Evolutionary conservation across 208 protist genomes (phyloP).

Genomic region (Wallacemonas sp.): DNA sequence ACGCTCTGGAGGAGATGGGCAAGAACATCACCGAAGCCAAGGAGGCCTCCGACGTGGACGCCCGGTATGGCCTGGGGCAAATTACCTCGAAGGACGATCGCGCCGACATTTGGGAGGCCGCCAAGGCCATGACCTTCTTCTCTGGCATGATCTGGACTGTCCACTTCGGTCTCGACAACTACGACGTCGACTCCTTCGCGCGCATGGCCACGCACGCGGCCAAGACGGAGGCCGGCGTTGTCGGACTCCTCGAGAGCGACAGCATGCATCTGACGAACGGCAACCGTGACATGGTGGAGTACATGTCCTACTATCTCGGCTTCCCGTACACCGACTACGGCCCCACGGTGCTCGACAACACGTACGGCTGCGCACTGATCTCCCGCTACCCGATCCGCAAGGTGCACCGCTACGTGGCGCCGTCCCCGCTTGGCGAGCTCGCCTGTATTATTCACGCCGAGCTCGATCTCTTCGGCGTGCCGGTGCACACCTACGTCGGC

Average conservation of each 20-base stretch:
- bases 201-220: slow-evolving; percentile 53
- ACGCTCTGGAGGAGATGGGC: slow-evolving; percentile 37
- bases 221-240: slow-evolving; percentile 49
- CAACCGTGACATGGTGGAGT: slow-evolving; percentile 79
- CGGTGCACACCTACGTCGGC: slow-evolving; percentile 69
- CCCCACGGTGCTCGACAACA: slow-evolving; percentile 76
- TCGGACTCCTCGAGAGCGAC: slow-evolving; percentile 79
- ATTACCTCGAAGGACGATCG: slow-evolving; percentile 28
- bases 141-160: slow-evolving; percentile 85
- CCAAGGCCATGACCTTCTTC: slow-evolving; percentile 71
- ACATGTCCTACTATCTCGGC: slow-evolving; percentile 73
- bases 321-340: slow-evolving; percentile 81
- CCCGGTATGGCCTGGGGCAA: slow-evolving; percentile 23
- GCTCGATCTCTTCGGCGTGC: slow-evolving; percentile 68
- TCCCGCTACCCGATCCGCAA: slow-evolving; percentile 71
- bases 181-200: slow-evolving; percentile 66
- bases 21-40: slow-evolving; percentile 40
- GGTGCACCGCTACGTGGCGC: slow-evolving; percentile 72
- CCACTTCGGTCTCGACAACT: slow-evolving; percentile 80
- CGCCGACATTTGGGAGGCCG: slow-evolving; percentile 56
- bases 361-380: slow-evolving; percentile 77
- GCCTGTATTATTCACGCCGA: slow-evolving; percentile 67
- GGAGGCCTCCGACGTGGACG: slow-evolving; percentile 16
- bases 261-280: slow-evolving; percentile 72
- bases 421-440: slow-evolving; percentile 77